Evolutionary conservation across 768 basidiomycete species (phyloP), one percentile per base, ranked within the genome.

Genomic region (Pleurotus platypus): DNA sequence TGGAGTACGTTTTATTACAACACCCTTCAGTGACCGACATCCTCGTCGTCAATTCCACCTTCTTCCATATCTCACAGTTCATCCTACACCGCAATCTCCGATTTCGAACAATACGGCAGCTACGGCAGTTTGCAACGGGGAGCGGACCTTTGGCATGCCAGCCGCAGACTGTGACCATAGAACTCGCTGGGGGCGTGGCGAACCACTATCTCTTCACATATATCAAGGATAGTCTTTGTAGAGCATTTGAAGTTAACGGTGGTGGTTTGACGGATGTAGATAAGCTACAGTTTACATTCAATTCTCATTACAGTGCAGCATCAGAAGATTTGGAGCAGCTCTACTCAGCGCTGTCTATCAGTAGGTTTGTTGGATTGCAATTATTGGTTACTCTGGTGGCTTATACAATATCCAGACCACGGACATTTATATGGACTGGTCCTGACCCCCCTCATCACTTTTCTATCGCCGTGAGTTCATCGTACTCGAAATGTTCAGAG

Each of bases 391-490:
- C 30, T 26, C 4, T n/a, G 26, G 42, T 15, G 42, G 8, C 20
- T 43, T 63, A 37, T 12, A 22, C 27, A 39, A 27, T 47, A 24
- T 39, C 8, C 56, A 82, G 81, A 51, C 82, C 81, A 35, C 69
- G 67, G 46, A 64, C 60, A 18, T 84, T 85, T 61, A 68, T 68
- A 18, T 86, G 85, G 85, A 78, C 71, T n/a, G 80, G 83, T 2
- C 83, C 81, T 3, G 83, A 84, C 62, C 83, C 83, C 22, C 78
- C 76, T 11, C 83, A 86, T 57, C 80, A 85, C 61, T 82, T 84
- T 62, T 83, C 83, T 1, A 81, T 72, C n/a, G 82, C 83, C 27
- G 85, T 85, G 62, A 61, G 80, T 73, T 26, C 26, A 30, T 30
- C 7, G 38, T 20, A 24, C 4, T 24, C 24, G 24, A 24, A 24